These are phyloP conservation scores for Chaetomium globosum DNA, from an alignment of 2,329 filamentous ascomycete genomes.

Conservation along the genomic window DNA sequence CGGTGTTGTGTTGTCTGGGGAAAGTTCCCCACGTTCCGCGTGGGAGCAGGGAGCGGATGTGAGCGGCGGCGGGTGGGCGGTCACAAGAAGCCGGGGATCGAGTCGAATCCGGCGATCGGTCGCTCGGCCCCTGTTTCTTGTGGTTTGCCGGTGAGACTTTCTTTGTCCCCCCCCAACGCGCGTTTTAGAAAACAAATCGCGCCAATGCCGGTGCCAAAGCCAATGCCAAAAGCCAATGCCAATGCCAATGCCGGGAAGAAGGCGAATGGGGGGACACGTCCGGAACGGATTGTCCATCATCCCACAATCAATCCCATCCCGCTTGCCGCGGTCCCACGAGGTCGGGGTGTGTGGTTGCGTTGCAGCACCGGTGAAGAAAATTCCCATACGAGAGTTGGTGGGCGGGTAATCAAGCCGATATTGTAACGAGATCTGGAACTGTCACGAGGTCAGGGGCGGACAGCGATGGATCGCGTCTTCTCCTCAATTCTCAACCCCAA, in stretches of 20 bases:
- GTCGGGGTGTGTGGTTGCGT: conserved; percentile 23
- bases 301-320: conserved; percentile 9
- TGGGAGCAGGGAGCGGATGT: conserved; percentile 25
- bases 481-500: conserved; percentile 9
- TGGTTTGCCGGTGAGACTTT: conserved; percentile 12
- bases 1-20: conserved; percentile 13
- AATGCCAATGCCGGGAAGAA: neutral
- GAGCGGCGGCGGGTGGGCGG: neutral
- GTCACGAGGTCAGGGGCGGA: conserved; percentile 26
- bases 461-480: neutral
- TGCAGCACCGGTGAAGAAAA: conserved; percentile 28
- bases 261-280: neutral
- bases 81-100: neutral
- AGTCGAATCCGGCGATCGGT: conserved; percentile 15
- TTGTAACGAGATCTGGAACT: conserved; percentile 24
- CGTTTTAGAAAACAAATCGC: neutral
- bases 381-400: conserved; percentile 12
- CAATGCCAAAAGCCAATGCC: too few species aligned
- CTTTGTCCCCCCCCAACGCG: neutral
- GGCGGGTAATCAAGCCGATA: conserved; percentile 22
- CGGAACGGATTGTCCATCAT: conserved; percentile 5
- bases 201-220: neutral
- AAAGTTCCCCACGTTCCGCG: conserved; percentile 22
- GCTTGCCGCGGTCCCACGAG: conserved; percentile 17
- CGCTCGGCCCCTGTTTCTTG: conserved; percentile 14